These are phyloP conservation scores for Eutrema japonicum DNA, from an alignment of 345 rosid species.

Conservation along the genomic window DNA sequence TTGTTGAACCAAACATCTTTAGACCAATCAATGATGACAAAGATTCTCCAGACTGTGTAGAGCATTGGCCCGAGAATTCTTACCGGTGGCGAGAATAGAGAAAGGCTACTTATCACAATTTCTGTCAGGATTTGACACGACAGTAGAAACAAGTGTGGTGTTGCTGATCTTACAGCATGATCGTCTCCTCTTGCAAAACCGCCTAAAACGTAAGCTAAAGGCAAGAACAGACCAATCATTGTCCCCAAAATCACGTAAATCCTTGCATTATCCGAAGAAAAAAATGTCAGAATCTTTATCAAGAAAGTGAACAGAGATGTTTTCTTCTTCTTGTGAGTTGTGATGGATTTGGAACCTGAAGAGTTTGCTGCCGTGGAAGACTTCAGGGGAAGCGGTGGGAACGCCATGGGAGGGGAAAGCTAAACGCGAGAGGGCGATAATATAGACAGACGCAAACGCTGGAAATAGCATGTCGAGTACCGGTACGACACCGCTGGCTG, in stretches of 20 bases:
- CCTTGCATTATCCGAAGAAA: conserved; percentile 21
- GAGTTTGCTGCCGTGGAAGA: conserved; percentile 60
- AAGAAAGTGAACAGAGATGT: background rate
- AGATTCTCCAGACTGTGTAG: conserved; percentile 76
- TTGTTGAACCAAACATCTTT: conserved; percentile 72
- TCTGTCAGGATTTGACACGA: conserved; percentile 89
- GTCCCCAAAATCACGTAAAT: conserved; percentile 71
- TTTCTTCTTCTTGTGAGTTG: background rate
- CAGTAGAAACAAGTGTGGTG: conserved; percentile 83
- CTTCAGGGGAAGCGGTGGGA: conserved; percentile 52
- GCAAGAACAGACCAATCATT: conserved; percentile 74
- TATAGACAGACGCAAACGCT: conserved; percentile 61
- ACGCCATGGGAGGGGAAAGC: conserved; percentile 69
- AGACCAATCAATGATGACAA: conserved; percentile 73
- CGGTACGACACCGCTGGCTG: conserved; percentile 89
- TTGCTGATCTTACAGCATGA: conserved; percentile 71
- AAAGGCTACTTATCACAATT: conserved; percentile 70
- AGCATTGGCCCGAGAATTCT: conserved; percentile 81
- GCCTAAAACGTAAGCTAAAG: conserved; percentile 81
- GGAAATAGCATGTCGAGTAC: conserved; percentile 82
- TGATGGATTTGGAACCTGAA: conserved; percentile 48
- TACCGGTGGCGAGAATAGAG: conserved; percentile 81
- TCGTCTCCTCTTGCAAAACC: conserved; percentile 93
- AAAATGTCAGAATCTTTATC: conserved; percentile 12
- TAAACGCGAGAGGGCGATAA: conserved; percentile 61